Conservation (phyloP, 176 grass and related monocot species). For the Musa acuminata region DNA sequence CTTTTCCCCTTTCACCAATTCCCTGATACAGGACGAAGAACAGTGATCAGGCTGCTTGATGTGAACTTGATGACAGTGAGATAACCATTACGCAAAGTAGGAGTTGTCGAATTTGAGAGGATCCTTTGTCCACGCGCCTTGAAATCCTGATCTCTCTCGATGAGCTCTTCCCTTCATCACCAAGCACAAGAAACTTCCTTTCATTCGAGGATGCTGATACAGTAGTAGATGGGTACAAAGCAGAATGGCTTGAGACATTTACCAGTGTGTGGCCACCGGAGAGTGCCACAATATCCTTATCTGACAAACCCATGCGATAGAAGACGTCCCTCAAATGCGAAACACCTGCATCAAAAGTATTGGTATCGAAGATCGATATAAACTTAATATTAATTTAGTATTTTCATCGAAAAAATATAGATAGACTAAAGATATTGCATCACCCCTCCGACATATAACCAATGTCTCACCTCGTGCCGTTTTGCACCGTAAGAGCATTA, state of each 20-base stretch:
- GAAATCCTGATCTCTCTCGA: slow-evolving; percentile 42
- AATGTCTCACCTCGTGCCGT: too few species aligned
- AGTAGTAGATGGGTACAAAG: neutral
- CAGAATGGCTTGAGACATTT: neutral
- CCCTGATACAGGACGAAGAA: slow-evolving; percentile 24
- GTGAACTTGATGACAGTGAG: neutral
- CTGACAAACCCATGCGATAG: slow-evolving; percentile 55
- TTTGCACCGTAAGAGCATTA: too few species aligned
- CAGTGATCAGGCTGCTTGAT: neutral
- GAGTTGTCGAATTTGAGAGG: slow-evolving; percentile 59
- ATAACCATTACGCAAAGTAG: slow-evolving; percentile 36
- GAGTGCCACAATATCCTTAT: slow-evolving; percentile 75
- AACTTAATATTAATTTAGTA: too few species aligned
- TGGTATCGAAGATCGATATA: neutral
- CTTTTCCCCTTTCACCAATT: slow-evolving; percentile 39
- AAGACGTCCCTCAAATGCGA: slow-evolving; percentile 56
- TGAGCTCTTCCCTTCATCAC: slow-evolving; percentile 38
- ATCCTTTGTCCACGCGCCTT: slow-evolving; percentile 59
- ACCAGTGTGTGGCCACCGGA: slow-evolving; percentile 71
- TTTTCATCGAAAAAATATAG: too few species aligned
- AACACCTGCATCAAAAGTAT: slow-evolving; percentile 22
- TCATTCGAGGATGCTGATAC: neutral
- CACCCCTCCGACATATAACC: too few species aligned
- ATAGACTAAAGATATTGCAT: too few species aligned
- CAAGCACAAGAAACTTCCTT: neutral